phyloP scores from a whole-genome alignment of 371 early-diverging fungal species.

The Mortierella sp. region DNA sequence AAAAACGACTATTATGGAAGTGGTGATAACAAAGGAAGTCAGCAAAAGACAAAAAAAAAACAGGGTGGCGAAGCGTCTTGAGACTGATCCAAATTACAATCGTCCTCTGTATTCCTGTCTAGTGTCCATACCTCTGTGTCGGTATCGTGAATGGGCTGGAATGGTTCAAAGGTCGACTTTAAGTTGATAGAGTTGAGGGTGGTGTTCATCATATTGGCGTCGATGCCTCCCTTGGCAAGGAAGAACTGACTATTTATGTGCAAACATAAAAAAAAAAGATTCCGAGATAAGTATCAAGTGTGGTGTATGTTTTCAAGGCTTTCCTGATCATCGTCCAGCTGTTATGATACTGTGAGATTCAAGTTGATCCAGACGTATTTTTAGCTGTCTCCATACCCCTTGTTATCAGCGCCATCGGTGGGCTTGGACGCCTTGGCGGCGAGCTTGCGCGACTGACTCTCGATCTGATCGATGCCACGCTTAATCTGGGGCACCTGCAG shows the following conservation, averaged over 20 bases:
- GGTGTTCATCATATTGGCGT: conserved; percentile 74
- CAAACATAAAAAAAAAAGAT: background rate
- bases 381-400: conserved; percentile 51
- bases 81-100: background rate
- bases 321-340: background rate
- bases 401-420: conserved; percentile 62
- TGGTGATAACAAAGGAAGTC: background rate
- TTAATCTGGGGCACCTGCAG: conserved; percentile 75
- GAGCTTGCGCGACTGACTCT: conserved; percentile 79
- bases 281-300: background rate
- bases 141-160: conserved; percentile 74
- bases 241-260: conserved; percentile 66
- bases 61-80: background rate
- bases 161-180: conserved; percentile 79
- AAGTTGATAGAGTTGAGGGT: conserved; percentile 72
- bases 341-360: too few relatives aligned
- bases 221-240: conserved; percentile 82
- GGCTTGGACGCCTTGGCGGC: conserved; percentile 65
- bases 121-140: conserved; percentile 76
- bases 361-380: background rate
- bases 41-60: background rate
- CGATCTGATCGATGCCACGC: conserved; percentile 85
- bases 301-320: too few relatives aligned
- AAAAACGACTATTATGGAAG: conserved; percentile 69
- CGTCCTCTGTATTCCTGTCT: background rate